Base-by-base conservation (phyloP, 176 grass and related monocot genomes). In the Eleusine indica region DNA sequence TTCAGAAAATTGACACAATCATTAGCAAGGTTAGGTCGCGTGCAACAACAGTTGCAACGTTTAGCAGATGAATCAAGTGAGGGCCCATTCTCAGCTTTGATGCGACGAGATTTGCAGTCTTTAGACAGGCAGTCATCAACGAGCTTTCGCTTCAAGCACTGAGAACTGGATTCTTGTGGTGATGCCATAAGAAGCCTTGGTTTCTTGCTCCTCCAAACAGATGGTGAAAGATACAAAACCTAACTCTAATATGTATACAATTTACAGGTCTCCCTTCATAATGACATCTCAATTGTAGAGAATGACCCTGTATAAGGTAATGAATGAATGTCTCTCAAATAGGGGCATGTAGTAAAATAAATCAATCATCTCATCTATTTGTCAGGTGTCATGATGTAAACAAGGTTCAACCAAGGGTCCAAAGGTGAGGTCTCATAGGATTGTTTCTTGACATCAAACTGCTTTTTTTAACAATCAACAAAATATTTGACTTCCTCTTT, bases 1-100 rank as follows among this genome's bases (percentile, higher is more conserved):
- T 82, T 89, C 68, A 97, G 70, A 70, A 80, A 97, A 85, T 89
- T 97, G 64, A 85, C 85, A 48, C 94, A 97, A 73, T 88, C 90
- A 71, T 87, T 88, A 21, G 88, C 86, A 66, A 93, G 86, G 82
- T 86, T 89, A 86, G 89, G 89, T 77, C 82, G 94, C 5, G 83
- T 85, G 84, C 83, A 80, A 74, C 91, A 91, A 80, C 89, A 89
- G 38, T 97, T 83, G 78, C 89, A 93, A 44, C 46, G 72, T 64
- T 77, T 70, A 42, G 80, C 76, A 77, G 71, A 80, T 76, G 91
- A 77, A 43, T 85, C 66, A 74, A 49, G 84, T 54, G 80, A 86
- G 29, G 74, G 78, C 22, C 72, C 86, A 77, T 86, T 74, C 37
- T 89, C 84, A 66, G 68, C 66, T 21, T 71, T 56, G 14, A 76